Evolutionary conservation across 257 asterid species (phyloP).

Genomic region (Solanum pennellii): DNA sequence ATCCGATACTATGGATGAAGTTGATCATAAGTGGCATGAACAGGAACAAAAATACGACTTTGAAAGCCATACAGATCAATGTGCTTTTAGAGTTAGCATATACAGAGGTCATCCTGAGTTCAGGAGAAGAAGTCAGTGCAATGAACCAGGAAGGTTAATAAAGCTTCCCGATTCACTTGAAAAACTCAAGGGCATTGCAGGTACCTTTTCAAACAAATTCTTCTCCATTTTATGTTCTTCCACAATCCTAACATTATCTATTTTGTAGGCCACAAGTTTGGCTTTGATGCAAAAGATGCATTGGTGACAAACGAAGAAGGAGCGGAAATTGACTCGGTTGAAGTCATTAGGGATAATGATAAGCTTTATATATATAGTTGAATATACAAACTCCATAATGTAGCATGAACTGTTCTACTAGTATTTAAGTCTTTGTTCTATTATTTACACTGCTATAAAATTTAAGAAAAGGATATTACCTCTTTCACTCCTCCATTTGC

Average conservation of each 20-base stretch:
- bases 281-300: constrained; percentile 61
- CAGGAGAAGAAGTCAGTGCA: constrained; percentile 29
- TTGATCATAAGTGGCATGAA: constrained; percentile 2
- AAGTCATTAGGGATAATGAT: constrained; percentile 86
- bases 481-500: no score
- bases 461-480: no score
- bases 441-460: neutral
- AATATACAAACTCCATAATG: neutral
- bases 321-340: constrained; percentile 68
- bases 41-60: constrained; percentile 4
- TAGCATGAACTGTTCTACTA: neutral
- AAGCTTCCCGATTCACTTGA: constrained; percentile 39
- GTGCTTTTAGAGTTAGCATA: constrained; percentile 47
- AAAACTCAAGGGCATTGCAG: constrained; percentile 63
- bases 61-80: neutral
- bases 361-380: constrained; percentile 44
- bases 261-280: constrained; percentile 63
- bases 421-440: neutral
- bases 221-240: neutral
- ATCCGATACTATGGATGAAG: constrained; percentile 12
- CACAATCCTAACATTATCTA: neutral
- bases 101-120: constrained; percentile 59
- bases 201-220: constrained; percentile 12
- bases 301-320: constrained; percentile 58
- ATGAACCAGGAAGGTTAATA: constrained; percentile 61